Conservation (phyloP, 106 monocot genomes). For the Narthecium ossifragum region DNA sequence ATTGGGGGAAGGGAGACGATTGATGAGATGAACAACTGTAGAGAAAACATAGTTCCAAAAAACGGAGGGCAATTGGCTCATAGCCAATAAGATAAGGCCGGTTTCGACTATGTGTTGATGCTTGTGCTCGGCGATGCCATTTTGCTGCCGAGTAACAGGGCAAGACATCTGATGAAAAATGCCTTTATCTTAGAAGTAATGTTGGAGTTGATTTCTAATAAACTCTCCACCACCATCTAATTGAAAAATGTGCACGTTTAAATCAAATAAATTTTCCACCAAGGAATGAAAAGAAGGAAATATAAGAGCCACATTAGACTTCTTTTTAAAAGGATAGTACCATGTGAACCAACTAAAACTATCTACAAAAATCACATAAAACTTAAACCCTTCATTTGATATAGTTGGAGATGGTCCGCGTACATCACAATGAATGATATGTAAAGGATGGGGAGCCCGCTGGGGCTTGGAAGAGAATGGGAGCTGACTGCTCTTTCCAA, state of each 20-base stretch:
- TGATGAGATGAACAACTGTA: not conserved
- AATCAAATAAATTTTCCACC: not conserved
- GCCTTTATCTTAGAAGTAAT: not conserved
- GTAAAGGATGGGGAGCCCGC: not conserved
- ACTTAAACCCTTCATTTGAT: not conserved
- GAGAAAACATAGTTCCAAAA: conserved; percentile 1
- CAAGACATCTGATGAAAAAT: not conserved
- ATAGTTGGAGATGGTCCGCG: not conserved
- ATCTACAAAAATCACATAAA: conserved; percentile 1
- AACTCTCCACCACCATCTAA: not conserved
- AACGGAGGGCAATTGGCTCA: not conserved
- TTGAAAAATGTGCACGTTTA: not conserved
- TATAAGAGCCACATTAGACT: not conserved
- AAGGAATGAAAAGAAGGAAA: not conserved
- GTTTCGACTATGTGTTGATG: not conserved
- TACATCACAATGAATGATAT: not conserved
- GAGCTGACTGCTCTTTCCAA: not conserved
- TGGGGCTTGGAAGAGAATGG: not conserved
- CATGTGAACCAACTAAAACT: not conserved
- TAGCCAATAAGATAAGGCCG: not conserved
- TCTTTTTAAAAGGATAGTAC: not conserved
- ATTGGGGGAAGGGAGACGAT: not conserved
- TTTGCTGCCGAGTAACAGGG: not conserved
- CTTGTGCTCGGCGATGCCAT: not conserved
- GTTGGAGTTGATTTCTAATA: not conserved